Percentiles rank a stretch among this genome's conserved stretches.
These are phyloP conservation scores for Exophiala mesophila DNA, from an alignment of 2,329 filamentous ascomycete species.

Conservation along the genomic window DNA sequence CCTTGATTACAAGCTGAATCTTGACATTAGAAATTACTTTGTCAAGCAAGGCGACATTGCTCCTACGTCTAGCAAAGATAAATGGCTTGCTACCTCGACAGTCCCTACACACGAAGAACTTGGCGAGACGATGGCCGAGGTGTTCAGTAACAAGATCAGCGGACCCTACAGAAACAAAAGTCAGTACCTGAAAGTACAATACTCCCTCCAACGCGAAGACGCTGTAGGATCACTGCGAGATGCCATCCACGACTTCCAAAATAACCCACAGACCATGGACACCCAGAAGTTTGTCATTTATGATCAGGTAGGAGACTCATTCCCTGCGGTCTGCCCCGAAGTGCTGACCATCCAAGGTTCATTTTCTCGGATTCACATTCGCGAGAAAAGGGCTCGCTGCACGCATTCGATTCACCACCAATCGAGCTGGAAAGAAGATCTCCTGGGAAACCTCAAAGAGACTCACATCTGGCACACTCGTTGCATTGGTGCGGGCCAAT, in stretches of 20 bases:
- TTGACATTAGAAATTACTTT: constrained; percentile 24
- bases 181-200: constrained; percentile 68
- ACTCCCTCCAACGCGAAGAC: constrained; percentile 71
- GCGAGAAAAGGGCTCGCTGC: constrained; percentile 59
- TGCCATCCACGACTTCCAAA: constrained; percentile 55
- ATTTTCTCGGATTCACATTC: constrained; percentile 61
- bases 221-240: constrained; percentile 63
- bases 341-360: constrained; percentile 48
- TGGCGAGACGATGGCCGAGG: constrained; percentile 28
- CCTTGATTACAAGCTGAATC: constrained; percentile 16
- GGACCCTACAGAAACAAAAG: constrained; percentile 57
- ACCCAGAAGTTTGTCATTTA: constrained; percentile 59
- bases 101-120: constrained; percentile 39
- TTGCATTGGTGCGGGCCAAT: constrained; percentile 50
- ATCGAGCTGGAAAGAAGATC: constrained; percentile 61
- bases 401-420: constrained; percentile 65
- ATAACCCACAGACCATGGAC: constrained; percentile 54
- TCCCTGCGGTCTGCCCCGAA: not conserved
- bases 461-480: constrained; percentile 50
- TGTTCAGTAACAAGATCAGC: constrained; percentile 52
- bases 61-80: constrained; percentile 28
- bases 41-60: constrained; percentile 29
- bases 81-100: constrained; percentile 37
- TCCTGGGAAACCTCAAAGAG: constrained; percentile 62
- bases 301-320: constrained; percentile 52